Conservation (phyloP, 2,329 filamentous ascomycete species). For the Huntiella moniliformis region DNA sequence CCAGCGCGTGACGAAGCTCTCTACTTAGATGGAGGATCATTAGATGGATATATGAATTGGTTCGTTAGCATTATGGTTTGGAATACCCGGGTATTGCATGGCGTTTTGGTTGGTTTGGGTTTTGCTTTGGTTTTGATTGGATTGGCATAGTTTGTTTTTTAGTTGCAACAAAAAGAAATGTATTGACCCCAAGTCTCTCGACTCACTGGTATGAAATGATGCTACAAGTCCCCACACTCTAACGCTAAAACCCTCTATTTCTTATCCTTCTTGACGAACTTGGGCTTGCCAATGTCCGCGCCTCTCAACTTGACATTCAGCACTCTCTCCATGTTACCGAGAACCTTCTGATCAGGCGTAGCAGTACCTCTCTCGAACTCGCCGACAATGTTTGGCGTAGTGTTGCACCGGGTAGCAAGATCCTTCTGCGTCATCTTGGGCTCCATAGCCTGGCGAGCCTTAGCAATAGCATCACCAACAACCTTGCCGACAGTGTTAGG, state of each 20-base stretch:
- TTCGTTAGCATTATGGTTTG: slow-evolving; percentile 3
- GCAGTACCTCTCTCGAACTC: slow-evolving; percentile 71
- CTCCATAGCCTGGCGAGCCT: slow-evolving; percentile 60
- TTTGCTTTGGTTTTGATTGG: slow-evolving; percentile 1
- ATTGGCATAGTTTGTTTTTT: slow-evolving; percentile 1
- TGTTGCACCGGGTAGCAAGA: slow-evolving; percentile 75
- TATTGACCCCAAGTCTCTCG: too few relatives aligned
- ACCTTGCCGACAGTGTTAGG: slow-evolving; percentile 72
- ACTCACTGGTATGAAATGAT: too few relatives aligned
- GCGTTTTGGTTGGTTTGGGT: neutral
- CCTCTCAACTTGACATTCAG: slow-evolving; percentile 81
- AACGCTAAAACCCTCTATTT: slow-evolving; percentile 5
- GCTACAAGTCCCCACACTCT: neutral
- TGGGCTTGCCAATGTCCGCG: slow-evolving; percentile 65
- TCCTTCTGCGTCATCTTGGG: slow-evolving; percentile 95
- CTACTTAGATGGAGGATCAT: neutral
- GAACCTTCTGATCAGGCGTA: slow-evolving; percentile 65
- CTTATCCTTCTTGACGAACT: slow-evolving; percentile 49
- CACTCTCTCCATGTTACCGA: slow-evolving; percentile 59
- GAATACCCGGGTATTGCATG: slow-evolving; percentile 6
- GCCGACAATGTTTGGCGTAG: slow-evolving; percentile 58
- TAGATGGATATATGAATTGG: neutral
- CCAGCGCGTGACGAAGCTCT: slow-evolving; percentile 16
- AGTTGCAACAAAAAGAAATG: too few relatives aligned
- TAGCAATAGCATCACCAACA: slow-evolving; percentile 68